Evolutionary conservation across 108 stramenopile species (phyloP).

Genomic region (Skeletonema costatum): DNA sequence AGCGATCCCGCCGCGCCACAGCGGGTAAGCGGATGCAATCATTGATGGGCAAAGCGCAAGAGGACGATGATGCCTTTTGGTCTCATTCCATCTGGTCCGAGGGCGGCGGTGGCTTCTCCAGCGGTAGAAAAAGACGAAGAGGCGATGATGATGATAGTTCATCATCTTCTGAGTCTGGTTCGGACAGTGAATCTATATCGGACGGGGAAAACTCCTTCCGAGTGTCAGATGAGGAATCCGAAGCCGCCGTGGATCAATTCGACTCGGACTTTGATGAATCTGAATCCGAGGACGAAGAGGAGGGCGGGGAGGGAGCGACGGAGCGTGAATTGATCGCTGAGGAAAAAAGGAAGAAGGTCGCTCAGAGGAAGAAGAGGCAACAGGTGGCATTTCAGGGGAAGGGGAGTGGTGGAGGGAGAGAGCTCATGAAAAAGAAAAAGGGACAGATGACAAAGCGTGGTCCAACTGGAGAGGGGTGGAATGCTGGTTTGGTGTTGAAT

Average conservation of each 20-base stretch:
- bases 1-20: slow-evolving; percentile 73
- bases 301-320: slow-evolving; percentile 53
- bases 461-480: slow-evolving; percentile 68
- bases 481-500: slow-evolving; percentile 85
- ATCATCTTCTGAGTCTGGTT: slow-evolving; percentile 1
- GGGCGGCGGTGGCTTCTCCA: slow-evolving; percentile 56
- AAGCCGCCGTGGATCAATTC: slow-evolving; percentile 66
- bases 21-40: slow-evolving; percentile 78
- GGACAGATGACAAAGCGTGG: slow-evolving; percentile 42
- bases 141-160: not conserved
- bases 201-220: slow-evolving; percentile 68
- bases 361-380: slow-evolving; percentile 32
- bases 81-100: slow-evolving; percentile 87
- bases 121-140: not conserved
- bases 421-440: slow-evolving; percentile 44
- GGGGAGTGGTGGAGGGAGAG: slow-evolving; percentile 46
- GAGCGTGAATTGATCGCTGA: slow-evolving; percentile 54
- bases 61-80: slow-evolving; percentile 89
- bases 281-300: slow-evolving; percentile 70
- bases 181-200: slow-evolving; percentile 4
- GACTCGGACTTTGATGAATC: slow-evolving; percentile 90
- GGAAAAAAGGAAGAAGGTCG: slow-evolving; percentile 43
- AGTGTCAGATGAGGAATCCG: slow-evolving; percentile 79
- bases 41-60: slow-evolving; percentile 73
- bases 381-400: slow-evolving; percentile 11